Evolutionary conservation across 768 basidiomycete genomes (phyloP).

Genomic region (Inosperma sp.): DNA sequence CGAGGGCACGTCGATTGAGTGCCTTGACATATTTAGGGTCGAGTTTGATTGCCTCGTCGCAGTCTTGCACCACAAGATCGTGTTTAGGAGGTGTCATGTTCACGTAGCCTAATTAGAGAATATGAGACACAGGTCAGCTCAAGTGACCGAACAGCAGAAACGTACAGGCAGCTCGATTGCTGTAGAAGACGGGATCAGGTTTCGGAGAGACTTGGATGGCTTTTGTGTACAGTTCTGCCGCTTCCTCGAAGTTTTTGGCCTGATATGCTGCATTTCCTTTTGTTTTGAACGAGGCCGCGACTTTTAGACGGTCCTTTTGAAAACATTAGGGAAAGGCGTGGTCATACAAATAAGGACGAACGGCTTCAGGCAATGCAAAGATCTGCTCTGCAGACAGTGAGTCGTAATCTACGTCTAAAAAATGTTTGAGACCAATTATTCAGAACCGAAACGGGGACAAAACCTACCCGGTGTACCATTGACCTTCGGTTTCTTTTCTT

Average conservation of each 20-base stretch:
- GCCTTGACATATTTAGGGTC: conserved; percentile 87
- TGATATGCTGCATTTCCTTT: conserved; percentile 72
- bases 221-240: conserved; percentile 64
- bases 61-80: conserved; percentile 82
- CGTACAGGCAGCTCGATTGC: conserved; percentile 95
- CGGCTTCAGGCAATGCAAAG: conserved; percentile 55
- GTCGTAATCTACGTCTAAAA: conserved; percentile 32
- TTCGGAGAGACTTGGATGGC: conserved; percentile 72
- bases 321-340: conserved; percentile 1
- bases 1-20: conserved; percentile 83
- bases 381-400: conserved; percentile 52
- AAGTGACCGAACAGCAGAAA: conserved; percentile 9
- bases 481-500: conserved; percentile 56
- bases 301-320: conserved; percentile 57
- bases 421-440: background rate
- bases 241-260: conserved; percentile 51
- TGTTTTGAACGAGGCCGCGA: conserved; percentile 62
- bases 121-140: background rate
- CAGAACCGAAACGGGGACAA: background rate
- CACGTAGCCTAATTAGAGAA: conserved; percentile 63
- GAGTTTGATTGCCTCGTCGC: conserved; percentile 79
- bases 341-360: conserved; percentile 19
- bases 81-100: conserved; percentile 84
- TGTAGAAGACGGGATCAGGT: conserved; percentile 90
- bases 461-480: conserved; percentile 28